Evolutionary conservation across 2,329 filamentous ascomycete genomes (phyloP).

Genomic region (Ambrosiella beaveri): DNA sequence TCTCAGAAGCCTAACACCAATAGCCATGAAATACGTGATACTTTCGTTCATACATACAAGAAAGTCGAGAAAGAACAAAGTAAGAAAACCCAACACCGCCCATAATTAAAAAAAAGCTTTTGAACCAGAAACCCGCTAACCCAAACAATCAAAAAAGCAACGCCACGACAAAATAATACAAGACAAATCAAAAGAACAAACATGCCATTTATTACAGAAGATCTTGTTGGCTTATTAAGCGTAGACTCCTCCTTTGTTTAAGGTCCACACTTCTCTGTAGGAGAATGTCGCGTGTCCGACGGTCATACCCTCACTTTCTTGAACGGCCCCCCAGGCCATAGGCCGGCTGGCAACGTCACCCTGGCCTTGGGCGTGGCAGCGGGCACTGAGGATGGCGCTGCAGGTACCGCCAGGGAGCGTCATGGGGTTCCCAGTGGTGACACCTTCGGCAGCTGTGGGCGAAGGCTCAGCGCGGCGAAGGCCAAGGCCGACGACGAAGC

Average conservation of each 20-base stretch:
- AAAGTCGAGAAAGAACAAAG: no score
- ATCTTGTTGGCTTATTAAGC: slow-evolving; percentile 16
- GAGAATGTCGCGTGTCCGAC: slow-evolving; percentile 30
- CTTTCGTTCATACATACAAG: no score
- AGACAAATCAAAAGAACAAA: slow-evolving; percentile 2
- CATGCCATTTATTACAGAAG: not conserved
- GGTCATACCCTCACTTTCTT: slow-evolving; percentile 22
- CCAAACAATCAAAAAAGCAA: not conserved
- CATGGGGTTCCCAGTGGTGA: slow-evolving; percentile 30
- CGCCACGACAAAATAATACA: not conserved
- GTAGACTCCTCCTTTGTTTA: slow-evolving; percentile 24
- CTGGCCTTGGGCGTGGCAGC: slow-evolving; percentile 26
- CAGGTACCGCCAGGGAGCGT: slow-evolving; percentile 29
- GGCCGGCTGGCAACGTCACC: slow-evolving; percentile 18
- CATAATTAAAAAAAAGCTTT: not conserved
- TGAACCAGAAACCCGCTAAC: not conserved
- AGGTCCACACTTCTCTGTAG: slow-evolving; percentile 19
- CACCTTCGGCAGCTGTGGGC: slow-evolving; percentile 21
- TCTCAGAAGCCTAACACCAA: not conserved
- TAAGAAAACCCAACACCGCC: no score
- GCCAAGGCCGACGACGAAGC: slow-evolving; percentile 23
- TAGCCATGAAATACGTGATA: not conserved
- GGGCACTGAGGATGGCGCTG: slow-evolving; percentile 33
- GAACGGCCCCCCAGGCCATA: slow-evolving; percentile 31
- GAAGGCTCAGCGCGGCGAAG: slow-evolving; percentile 24